These are phyloP conservation scores for Penicillium sp. DNA, from an alignment of 2,329 filamentous ascomycete genomes.

Conservation along the genomic window DNA sequence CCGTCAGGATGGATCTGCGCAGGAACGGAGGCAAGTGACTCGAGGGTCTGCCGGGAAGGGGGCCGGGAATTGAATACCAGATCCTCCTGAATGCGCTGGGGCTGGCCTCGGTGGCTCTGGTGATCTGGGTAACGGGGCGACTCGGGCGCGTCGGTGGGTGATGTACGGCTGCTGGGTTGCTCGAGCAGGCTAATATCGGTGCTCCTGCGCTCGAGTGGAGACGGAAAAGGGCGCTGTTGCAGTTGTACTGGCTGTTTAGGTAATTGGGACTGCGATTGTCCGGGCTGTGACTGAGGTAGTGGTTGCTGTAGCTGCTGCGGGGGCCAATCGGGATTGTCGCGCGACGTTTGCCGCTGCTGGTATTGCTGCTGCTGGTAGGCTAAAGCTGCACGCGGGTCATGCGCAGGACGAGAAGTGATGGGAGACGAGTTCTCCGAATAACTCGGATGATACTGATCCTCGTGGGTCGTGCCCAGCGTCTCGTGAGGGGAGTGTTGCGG, in stretches of 20 bases:
- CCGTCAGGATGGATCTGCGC: conserved; percentile 22
- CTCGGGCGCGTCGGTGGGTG: conserved; percentile 23
- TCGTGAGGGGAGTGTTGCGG: conserved; percentile 11
- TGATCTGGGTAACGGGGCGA: conserved; percentile 15
- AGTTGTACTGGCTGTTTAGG: conserved; percentile 9
- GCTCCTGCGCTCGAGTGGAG: conserved; percentile 27
- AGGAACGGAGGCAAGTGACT: conserved; percentile 21
- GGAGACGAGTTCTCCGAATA: conserved; percentile 16
- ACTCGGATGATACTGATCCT: conserved; percentile 10
- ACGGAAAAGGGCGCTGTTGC: conserved; percentile 22
- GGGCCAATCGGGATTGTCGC: background rate
- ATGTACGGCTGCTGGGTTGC: conserved; percentile 21
- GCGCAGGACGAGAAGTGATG: background rate
- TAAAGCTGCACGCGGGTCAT: conserved; percentile 15
- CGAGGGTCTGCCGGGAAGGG: conserved; percentile 23
- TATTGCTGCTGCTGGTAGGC: conserved; percentile 20
- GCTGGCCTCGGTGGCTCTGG: conserved; percentile 17
- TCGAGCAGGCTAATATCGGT: conserved; percentile 29
- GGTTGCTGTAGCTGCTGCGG: background rate
- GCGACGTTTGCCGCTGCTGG: background rate
- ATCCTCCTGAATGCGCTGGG: conserved; percentile 19
- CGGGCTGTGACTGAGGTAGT: background rate
- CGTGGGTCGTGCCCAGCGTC: conserved; percentile 13
- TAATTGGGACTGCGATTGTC: background rate
- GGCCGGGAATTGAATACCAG: conserved; percentile 25